Percentiles rank a stretch among this genome's conserved stretches.
phyloP scores from a whole-genome alignment of 2,329 filamentous ascomycete genomes.

The Neofusicoccum cordaticola region DNA sequence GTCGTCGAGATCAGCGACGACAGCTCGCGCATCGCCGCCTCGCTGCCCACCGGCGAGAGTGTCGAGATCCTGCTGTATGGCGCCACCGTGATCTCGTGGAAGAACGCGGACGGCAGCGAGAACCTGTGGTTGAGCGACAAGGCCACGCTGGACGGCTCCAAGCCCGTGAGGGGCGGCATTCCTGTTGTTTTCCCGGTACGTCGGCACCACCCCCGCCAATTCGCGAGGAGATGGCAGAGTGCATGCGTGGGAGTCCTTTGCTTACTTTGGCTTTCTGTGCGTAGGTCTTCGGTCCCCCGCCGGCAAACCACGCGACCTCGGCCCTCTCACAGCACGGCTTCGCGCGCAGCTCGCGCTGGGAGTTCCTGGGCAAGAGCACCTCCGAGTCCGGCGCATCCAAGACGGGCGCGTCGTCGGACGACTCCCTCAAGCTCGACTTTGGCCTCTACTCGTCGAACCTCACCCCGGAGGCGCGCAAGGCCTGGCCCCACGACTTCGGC shows the following conservation, averaged over 20 bases:
- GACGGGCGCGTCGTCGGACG: slow-evolving; percentile 23
- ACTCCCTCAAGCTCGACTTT: slow-evolving; percentile 93
- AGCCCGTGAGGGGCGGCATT: slow-evolving; percentile 87
- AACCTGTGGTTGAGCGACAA: slow-evolving; percentile 82
- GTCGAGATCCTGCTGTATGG: slow-evolving; percentile 85
- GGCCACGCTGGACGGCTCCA: slow-evolving; percentile 79
- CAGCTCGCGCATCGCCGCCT: slow-evolving; percentile 71
- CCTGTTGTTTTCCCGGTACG: slow-evolving; percentile 88
- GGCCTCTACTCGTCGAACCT: slow-evolving; percentile 76
- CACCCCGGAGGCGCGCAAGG: slow-evolving; percentile 62
- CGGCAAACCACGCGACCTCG: slow-evolving; percentile 72
- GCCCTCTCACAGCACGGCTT: slow-evolving; percentile 91
- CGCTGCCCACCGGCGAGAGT: slow-evolving; percentile 80
- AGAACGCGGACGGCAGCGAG: slow-evolving; percentile 67
- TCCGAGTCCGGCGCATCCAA: slow-evolving; percentile 54
- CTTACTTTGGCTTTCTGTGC: background rate
- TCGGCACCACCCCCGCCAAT: slow-evolving; percentile 19
- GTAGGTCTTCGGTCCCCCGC: slow-evolving; percentile 81
- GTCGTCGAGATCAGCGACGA: slow-evolving; percentile 72
- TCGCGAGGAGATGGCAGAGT: background rate
- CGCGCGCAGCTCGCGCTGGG: slow-evolving; percentile 85
- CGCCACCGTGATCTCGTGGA: slow-evolving; percentile 92
- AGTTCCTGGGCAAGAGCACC: slow-evolving; percentile 87
- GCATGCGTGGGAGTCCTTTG: background rate
- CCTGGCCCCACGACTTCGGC: slow-evolving; percentile 85